These are phyloP conservation scores for Thalassiosira livingstoniorum DNA, from an alignment of 352 stramenopile genomes.

Conservation along the genomic window DNA sequence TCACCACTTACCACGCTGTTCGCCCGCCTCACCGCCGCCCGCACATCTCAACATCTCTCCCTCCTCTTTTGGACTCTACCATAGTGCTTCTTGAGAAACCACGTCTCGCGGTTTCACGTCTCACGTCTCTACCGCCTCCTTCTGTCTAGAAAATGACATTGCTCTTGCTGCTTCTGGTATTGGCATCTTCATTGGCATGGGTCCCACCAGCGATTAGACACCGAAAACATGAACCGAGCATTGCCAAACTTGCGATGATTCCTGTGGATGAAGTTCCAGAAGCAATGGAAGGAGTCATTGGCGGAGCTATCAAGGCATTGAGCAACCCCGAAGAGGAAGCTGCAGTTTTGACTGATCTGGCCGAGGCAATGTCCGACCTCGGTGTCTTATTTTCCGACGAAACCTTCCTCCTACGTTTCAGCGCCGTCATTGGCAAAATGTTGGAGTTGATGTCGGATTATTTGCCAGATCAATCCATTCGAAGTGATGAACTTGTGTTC, in stretches of 20 bases:
- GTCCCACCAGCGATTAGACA: neutral
- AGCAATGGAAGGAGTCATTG: neutral
- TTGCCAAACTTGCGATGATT: neutral
- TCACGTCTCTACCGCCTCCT: no score
- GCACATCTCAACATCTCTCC: no score
- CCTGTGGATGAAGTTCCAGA: constrained; percentile 2
- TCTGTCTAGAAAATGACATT: no score
- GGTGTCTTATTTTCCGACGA: neutral
- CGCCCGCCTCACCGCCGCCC: no score
- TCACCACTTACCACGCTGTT: no score
- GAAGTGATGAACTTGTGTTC: constrained; percentile 30
- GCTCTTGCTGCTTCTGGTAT: no score
- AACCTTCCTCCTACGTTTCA: constrained; percentile 31
- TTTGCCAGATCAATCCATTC: constrained; percentile 28
- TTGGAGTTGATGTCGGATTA: constrained; percentile 39
- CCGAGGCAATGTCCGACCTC: constrained; percentile 19
- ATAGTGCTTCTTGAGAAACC: no score
- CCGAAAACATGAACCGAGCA: no score
- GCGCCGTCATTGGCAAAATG: constrained; percentile 13
- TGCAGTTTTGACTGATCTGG: constrained; percentile 17
- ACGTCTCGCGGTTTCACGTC: no score
- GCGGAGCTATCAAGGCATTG: no score
- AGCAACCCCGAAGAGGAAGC: constrained; percentile 10
- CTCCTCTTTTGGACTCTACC: no score
- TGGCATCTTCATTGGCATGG: neutral